Base-by-base conservation (phyloP, 108 stramenopile species). In the Stephanodiscus minutulus region DNA sequence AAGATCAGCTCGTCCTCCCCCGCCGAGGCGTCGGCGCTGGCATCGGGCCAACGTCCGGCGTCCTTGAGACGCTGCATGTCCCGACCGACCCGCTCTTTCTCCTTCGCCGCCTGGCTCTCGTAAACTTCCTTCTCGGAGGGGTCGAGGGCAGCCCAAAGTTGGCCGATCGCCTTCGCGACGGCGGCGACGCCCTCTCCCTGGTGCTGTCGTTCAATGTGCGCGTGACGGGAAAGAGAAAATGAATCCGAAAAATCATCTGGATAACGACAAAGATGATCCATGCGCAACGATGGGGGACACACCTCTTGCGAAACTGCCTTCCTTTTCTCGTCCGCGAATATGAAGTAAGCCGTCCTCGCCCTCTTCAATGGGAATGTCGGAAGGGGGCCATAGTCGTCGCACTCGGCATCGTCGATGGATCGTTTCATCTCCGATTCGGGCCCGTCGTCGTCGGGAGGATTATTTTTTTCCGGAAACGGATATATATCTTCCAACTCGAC, bases 311-410 rank as follows among this genome's bases (percentile, higher is more conserved):
- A 86, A n/a, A 91, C 37, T 64, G 81, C 60, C 5, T 86, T 76
- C 46, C 94, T 70, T 50, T 82, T 86, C 37, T 91, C 86, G 53
- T 92, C 87, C 5, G 85, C 81, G 82, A 92, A 95, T 43, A 95
- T 89, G 66, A 95, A 92, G 69, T 91, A 95, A 8, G 90, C 91
- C 10, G 90, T 90, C 35, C 91, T 64, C 22, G 88, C 87, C 60
- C 81, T 73, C 55, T 94, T 94, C 48, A 84, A 56, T 6, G 89
- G 91, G 27, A 83, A 39, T 22, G 62, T 82, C 21, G 79, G 79
- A 0, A 80, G 61, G 7, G 82, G 80, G 22, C 43, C 64, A 1
- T 72, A 56, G 22, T 76, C 49, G 18, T 52, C 54, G 29, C 21
- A 29, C 53, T 54, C 43, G 37, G 10, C 24, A 9, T 54, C 63